phyloP scores from a whole-genome alignment of 2,329 filamentous ascomycete genomes.

The Aschersonia sp. region DNA sequence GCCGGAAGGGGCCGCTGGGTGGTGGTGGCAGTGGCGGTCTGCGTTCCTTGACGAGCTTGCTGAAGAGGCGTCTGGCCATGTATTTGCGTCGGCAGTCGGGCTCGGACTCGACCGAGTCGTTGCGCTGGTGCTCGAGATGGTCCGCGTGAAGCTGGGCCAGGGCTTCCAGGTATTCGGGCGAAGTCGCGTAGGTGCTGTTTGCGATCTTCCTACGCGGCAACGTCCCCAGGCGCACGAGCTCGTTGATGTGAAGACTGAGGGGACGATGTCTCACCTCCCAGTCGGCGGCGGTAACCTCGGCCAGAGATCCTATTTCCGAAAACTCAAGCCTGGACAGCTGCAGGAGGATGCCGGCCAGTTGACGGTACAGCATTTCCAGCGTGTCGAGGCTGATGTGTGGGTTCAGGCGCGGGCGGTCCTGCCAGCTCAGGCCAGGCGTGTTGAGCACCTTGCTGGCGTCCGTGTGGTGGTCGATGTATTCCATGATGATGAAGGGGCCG shows the following conservation, averaged over 20 bases:
- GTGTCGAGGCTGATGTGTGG: not conserved
- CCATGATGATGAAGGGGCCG: conserved; percentile 6
- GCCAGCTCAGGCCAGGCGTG: not conserved
- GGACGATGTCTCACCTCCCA: conserved; percentile 11
- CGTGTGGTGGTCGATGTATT: conserved; percentile 4
- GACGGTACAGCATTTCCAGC: conserved; percentile 1
- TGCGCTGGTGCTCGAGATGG: conserved; percentile 14
- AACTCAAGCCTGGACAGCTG: conserved; percentile 2
- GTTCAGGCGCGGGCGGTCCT: not conserved
- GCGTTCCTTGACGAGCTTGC: conserved; percentile 12
- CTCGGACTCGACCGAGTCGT: conserved; percentile 17
- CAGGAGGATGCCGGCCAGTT: conserved; percentile 1
- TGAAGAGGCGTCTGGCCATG: conserved; percentile 11
- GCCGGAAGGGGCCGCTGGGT: conserved; percentile 5
- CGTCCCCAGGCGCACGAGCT: conserved; percentile 1
- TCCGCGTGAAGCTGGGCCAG: not conserved
- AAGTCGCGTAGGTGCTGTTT: not conserved
- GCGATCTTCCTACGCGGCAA: not conserved
- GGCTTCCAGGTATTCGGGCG: not conserved
- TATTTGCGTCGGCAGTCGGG: conserved; percentile 17
- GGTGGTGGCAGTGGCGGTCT: conserved; percentile 10
- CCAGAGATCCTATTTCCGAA: not conserved
- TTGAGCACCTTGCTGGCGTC: conserved; percentile 1
- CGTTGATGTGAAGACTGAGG: conserved; percentile 2
- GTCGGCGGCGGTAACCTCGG: conserved; percentile 2